Base-by-base conservation (phyloP, 305 asterid species). In the Plantago rigida region DNA sequence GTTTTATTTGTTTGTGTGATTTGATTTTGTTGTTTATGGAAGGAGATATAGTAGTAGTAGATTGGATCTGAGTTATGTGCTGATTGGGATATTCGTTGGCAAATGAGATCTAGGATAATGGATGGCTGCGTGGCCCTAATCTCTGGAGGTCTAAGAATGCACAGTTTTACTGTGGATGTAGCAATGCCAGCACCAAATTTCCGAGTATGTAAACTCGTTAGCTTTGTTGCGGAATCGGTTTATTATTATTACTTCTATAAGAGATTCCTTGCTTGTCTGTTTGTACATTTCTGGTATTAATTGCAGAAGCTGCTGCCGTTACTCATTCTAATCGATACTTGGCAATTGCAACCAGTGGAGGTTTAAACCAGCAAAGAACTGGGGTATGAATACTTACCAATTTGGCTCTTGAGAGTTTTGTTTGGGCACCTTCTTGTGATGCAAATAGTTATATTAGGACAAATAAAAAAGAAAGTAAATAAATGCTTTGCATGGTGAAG, bases 301-400 rank as follows among this genome's bases (percentile, higher is more conserved):
- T 53, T 47, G 60, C 87, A 91, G 98, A 77, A 68, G 91, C 95
- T 74, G 75, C 64, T 72, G 80, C 70, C n/a, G 62, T 84, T 56
- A 86, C 83, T 8, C 77, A 60, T 48, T 65, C 81, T n/a, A 76
- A 84, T 73, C 85, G 95, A 29, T 89, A 82, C 76, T 81, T 92
- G 86, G 78, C 82, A 56, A 87, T 92, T 68, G 95, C 90, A 53
- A 81, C 97, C 71, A 92, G 99, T 76, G 99, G 99, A 73, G 99
- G 99, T 63, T 78, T 92, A 67, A 93, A 93, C 77, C 99, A 93
- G 77, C 99, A 93, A 75, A 83, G 99, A 73, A 93, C 95, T 26
- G 57, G 57, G 57, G 57, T 52, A 52, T 24, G 57, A 52, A 10
- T 52, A 52, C 36, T 31, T 26, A 24, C n/a, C 26, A 17, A 52